Conservation (phyloP, 495 filamentous ascomycete genomes). For the Talaromyces proteolyticus region DNA sequence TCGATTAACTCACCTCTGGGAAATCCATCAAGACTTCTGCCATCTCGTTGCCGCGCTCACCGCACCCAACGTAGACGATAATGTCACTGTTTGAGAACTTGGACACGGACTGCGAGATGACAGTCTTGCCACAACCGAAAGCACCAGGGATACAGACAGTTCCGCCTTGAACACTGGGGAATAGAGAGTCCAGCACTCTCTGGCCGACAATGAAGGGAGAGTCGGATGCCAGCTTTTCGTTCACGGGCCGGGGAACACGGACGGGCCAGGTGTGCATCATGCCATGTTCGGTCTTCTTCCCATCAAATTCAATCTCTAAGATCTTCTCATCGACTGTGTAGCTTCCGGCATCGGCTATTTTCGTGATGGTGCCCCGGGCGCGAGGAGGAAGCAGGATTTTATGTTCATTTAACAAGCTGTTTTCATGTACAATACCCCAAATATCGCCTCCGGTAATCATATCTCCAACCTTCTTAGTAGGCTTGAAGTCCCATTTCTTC, state of each 20-base stretch:
- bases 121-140: conserved; percentile 99
- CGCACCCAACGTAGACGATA: conserved; percentile 97
- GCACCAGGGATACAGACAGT: conserved; percentile 97
- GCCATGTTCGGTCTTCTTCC: conserved; percentile 80
- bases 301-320: conserved; percentile 94
- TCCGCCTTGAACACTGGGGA: conserved; percentile 93
- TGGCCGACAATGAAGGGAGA: conserved; percentile 93
- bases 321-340: conserved; percentile 95
- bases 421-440: conserved; percentile 91
- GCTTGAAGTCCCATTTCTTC: conserved; percentile 94
- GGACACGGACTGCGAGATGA: conserved; percentile 95
- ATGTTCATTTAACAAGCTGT: conserved; percentile 91
- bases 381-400: conserved; percentile 92
- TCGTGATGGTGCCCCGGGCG: conserved; percentile 85
- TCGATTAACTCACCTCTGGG: conserved; percentile 55
- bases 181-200: conserved; percentile 94
- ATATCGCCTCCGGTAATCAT: conserved; percentile 95
- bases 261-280: conserved; percentile 99
- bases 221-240: conserved; percentile 83
- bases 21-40: conserved; percentile 99
- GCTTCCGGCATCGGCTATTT: conserved; percentile 78
- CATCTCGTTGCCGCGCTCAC: conserved; percentile 99
- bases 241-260: conserved; percentile 84
- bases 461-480: conserved; percentile 83
- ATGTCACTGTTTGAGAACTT: conserved; percentile 99